These are phyloP conservation scores for Arxiozyma slooffiae DNA, from an alignment of 1,139 yeast genomes.

Conservation along the genomic window DNA sequence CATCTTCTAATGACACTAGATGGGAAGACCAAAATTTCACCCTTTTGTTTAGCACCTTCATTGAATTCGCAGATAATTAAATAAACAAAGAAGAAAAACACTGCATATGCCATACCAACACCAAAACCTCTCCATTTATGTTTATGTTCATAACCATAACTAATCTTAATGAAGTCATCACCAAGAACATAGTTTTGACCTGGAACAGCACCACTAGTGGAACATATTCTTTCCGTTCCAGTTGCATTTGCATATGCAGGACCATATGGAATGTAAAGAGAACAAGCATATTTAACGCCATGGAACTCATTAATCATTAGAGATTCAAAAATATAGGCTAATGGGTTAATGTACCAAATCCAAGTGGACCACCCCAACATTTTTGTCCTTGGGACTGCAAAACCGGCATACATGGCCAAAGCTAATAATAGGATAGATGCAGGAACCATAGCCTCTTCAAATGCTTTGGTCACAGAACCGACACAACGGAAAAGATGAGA, in stretches of 20 bases:
- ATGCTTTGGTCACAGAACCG: conserved; percentile 52
- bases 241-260: conserved; percentile 36
- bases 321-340: conserved; percentile 60
- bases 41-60: conserved; percentile 72
- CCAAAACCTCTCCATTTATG: conserved; percentile 86
- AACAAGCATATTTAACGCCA: conserved; percentile 36
- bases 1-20: conserved; percentile 34
- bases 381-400: conserved; percentile 54
- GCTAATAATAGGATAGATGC: conserved; percentile 54
- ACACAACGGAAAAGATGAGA: conserved; percentile 63
- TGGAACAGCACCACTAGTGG: conserved; percentile 51
- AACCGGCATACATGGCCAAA: conserved; percentile 60
- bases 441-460: conserved; percentile 68
- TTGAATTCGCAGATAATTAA: conserved; percentile 52
- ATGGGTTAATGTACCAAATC: conserved; percentile 66
- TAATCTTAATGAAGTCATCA: conserved; percentile 43
- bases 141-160: conserved; percentile 45
- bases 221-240: conserved; percentile 42
- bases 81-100: conserved; percentile 30
- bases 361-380: conserved; percentile 76
- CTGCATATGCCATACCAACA: conserved; percentile 37
- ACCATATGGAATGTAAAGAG: conserved; percentile 45
- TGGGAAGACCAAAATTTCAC: conserved; percentile 69
- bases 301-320: conserved; percentile 48
- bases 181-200: conserved; percentile 53